Base-by-base conservation (phyloP, 164 flowering plant species). In the Aristolochia contorta region DNA sequence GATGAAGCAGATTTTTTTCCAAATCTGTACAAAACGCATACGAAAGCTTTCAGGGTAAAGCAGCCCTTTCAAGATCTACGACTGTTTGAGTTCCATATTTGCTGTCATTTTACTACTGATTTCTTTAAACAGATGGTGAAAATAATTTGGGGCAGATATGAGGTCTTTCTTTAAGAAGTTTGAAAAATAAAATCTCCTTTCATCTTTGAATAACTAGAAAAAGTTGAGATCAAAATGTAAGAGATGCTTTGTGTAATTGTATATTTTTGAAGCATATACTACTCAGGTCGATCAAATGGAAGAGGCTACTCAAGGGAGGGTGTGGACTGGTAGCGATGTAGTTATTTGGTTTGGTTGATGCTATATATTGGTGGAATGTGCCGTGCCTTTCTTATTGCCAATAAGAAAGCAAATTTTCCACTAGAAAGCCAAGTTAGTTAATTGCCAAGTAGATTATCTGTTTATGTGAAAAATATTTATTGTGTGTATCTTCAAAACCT, bases 281-380 rank as follows among this genome's bases (percentile, higher is more conserved):
- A 22, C 30, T 20, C 70, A 87, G 98, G 82, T 82, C 47, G 94
- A 93, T 57, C 74, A 87, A 71, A 93, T 93, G 94, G 96, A 89
- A 65, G 80, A 80, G 74, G 71, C 75, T 70, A 97, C 98, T 52
- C 98, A 92, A 68, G 96, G 98, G 20, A 82, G 98, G 73, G 98
- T 92, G 54, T 92, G 98, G 98, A 76, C 90, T 24, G 97, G 97
- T 53, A 75, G 79, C 23, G 97, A 93, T 77, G 98, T 97, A n/a
- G 68, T 83, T 83, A 30, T 78, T 78, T 43, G 97, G 98, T 57
- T 69, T 93, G 52, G 92, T 89, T 58, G 98, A 93, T 82, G 96
- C 96, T 56, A 73, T n/a, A n/a, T n/a, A n/a, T 93, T 67, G 98
- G 98, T 57, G 98, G 98, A 30, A 49, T 89, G 54, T 81, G 86